Base-by-base conservation (phyloP, 2,329 filamentous ascomycete genomes). In the Diplodia corticola region DNA sequence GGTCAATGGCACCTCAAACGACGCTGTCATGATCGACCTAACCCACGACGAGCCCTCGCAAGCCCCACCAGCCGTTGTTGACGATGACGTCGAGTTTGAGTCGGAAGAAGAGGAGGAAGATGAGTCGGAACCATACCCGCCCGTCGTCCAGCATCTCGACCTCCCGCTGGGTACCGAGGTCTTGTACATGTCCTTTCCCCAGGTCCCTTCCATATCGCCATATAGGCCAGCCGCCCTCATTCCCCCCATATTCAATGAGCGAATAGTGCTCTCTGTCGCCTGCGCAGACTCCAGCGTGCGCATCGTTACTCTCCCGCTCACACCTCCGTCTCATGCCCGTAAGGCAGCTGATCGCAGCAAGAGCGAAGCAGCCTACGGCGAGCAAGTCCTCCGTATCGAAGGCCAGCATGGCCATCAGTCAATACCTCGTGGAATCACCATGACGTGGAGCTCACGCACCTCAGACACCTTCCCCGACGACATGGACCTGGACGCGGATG, bases 71-170 rank as follows among this genome's bases (percentile, higher is more conserved):
- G 24, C 63, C 6, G 12, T 48, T 15, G n/a, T 55, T 10, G 53
- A 65, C 30, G 64, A 65, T 2, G 69, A 71, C 64, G 75, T 78
- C 44, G 76, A 83, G 15, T 86, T 85, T 63, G 82, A 86, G 67
- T 74, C 81, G 0, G 82, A 86, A 48, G 85, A 88, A 64, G 82
- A 84, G 46, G 86, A 88, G 72, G 75, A 84, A n/a, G 85, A 88
- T 68, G 80, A 83, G 26, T 81, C 83, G 20, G 79, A 82, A 65
- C 85, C 85, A 30, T 88, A 83, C 67, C 80, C 83, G 54, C 77
- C 79, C 24, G 79, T 88, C 63, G 73, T 86, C 37, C 83, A 85
- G 69, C 80, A 84, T 44, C 72, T 88, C 59, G 83, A 87, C 68
- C 80, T 89, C 44, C 77, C 81, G 12, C 77, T 88, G 46, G 84